Conservation (phyloP, 371 early-diverging fungal species). For the Mortierella sp. region DNA sequence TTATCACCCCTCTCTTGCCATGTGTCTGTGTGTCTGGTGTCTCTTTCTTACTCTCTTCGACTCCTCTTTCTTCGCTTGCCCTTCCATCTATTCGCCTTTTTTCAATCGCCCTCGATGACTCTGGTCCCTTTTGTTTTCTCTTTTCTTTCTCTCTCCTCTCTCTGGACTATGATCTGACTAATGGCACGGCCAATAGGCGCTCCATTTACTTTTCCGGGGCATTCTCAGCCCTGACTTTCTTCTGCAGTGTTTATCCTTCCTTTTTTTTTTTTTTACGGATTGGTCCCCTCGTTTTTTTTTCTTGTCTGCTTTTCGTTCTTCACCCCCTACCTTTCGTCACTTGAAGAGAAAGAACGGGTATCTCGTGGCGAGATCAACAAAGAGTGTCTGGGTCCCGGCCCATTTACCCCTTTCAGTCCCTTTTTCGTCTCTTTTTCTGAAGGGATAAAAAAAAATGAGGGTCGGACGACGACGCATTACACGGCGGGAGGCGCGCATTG, state of each 20-base stretch:
- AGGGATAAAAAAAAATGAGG: background rate
- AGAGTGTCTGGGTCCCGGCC: conserved; percentile 2
- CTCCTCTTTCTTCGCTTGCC: background rate
- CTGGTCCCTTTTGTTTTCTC: background rate
- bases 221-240: background rate
- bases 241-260: background rate
- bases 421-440: background rate
- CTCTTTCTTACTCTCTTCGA: background rate
- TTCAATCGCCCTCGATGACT: background rate
- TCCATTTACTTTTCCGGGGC: background rate
- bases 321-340: background rate
- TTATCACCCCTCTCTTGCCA: background rate
- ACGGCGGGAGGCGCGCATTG: conserved; percentile 1
- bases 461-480: conserved; percentile 1
- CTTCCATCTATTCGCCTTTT: background rate
- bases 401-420: background rate
- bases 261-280: background rate
- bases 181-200: background rate
- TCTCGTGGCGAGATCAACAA: conserved; percentile 1
- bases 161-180: background rate
- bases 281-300: conserved; percentile 16
- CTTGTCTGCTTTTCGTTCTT: background rate
- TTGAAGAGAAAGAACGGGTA: background rate
- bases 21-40: background rate
- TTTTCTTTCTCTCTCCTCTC: too few relatives aligned